Conservation (phyloP, 495 filamentous ascomycete genomes). For the Tetracladium marchalianum region DNA sequence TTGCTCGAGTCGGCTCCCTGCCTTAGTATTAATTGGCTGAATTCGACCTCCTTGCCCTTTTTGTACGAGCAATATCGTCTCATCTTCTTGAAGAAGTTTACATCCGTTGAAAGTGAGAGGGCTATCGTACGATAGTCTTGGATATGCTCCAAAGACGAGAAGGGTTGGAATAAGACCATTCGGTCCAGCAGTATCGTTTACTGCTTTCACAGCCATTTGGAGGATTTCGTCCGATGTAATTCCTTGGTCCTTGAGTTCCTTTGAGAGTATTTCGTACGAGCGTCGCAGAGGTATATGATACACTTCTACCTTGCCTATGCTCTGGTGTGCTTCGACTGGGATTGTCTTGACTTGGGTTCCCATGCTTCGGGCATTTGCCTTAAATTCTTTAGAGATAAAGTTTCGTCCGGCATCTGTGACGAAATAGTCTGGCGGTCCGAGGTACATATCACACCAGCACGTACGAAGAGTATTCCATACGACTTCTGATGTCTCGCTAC, state of each 20-base stretch:
- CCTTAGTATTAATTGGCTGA: too few relatives aligned
- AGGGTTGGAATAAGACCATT: slow-evolving; percentile 9
- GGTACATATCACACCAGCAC: slow-evolving; percentile 20
- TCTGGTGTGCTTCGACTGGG: slow-evolving; percentile 14
- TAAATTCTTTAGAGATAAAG: slow-evolving; percentile 17
- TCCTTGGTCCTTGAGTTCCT: slow-evolving; percentile 2
- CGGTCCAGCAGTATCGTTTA: slow-evolving; percentile 11
- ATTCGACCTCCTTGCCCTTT: too few relatives aligned
- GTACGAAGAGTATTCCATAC: slow-evolving; percentile 12
- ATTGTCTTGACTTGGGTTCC: slow-evolving; percentile 6
- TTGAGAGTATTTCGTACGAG: slow-evolving; percentile 13
- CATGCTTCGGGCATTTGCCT: slow-evolving; percentile 1
- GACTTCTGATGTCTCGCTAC: too few relatives aligned
- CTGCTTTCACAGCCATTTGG: slow-evolving; percentile 17
- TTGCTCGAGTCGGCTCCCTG: too few relatives aligned
- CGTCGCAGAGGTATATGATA: slow-evolving; percentile 8
- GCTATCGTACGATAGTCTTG: not conserved
- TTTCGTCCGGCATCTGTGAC: slow-evolving; percentile 15
- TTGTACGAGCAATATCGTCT: too few relatives aligned
- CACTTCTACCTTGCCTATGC: slow-evolving; percentile 14
- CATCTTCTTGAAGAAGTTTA: too few relatives aligned
- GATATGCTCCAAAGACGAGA: slow-evolving; percentile 8
- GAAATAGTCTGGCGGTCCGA: slow-evolving; percentile 15
- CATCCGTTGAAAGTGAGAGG: too few relatives aligned
- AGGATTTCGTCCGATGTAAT: not conserved